A percentile compares a stretch with the other conserved stretches of the same genome.
Conservation (phyloP, 176 grass and related monocot species). For the Aegilops tauschii region DNA sequence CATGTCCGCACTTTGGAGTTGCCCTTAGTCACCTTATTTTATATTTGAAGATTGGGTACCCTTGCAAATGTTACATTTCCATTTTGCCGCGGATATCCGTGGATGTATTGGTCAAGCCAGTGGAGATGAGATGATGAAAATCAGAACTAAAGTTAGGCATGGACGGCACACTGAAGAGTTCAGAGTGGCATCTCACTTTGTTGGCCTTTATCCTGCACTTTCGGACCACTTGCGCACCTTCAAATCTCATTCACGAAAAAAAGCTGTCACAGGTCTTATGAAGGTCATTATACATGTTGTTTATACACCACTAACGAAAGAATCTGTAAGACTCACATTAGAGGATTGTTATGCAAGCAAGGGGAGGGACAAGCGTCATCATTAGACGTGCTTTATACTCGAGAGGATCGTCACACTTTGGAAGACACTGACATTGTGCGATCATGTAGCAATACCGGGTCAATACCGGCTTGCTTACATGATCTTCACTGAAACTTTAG, state of each 20-base stretch:
- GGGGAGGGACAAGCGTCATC: not conserved
- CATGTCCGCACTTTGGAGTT: too few relatives aligned
- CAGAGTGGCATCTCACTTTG: conserved; percentile 14
- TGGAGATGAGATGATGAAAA: too few relatives aligned
- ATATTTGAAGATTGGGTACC: too few relatives aligned
- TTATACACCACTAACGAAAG: not conserved
- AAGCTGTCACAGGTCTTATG: not conserved
- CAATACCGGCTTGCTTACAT: not conserved
- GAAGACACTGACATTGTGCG: not conserved
- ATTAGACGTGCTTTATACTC: not conserved
- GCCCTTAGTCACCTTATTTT: too few relatives aligned
- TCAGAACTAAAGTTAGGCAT: not conserved
- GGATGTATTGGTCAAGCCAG: too few relatives aligned
- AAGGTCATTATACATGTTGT: not conserved
- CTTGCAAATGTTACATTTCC: too few relatives aligned
- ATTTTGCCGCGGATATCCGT: too few relatives aligned
- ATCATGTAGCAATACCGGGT: not conserved
- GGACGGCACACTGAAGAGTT: not conserved
- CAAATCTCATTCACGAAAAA: not conserved
- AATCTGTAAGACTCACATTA: not conserved
- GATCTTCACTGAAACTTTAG: not conserved
- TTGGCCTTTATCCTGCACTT: conserved; percentile 6
- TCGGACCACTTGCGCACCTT: not conserved
- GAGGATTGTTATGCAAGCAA: not conserved
- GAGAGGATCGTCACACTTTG: not conserved